Evolutionary conservation across 176 grass and related monocot genomes (phyloP).

Genomic region (Triticum turgidum): DNA sequence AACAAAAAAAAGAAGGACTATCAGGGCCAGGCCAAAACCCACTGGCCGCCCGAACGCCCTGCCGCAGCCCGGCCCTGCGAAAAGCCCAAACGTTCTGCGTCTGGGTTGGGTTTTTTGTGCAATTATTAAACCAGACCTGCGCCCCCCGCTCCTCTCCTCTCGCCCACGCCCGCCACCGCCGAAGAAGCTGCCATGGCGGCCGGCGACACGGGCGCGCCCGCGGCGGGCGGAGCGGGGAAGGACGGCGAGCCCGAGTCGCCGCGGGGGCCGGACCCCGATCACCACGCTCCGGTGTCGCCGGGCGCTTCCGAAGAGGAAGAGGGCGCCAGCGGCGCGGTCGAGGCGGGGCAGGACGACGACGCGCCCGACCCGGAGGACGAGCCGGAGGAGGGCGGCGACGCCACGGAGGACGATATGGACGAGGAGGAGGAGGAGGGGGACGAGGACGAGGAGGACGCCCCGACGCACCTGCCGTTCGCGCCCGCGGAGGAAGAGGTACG

Average conservation of each 20-base stretch:
- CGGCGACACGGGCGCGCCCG: not conserved
- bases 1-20: no score
- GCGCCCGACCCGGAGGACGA: not conserved
- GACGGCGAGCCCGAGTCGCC: not conserved
- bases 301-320: not conserved
- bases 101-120: not conserved
- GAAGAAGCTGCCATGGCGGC: not conserved
- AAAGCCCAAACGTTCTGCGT: not conserved
- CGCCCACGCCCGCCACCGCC: not conserved
- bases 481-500: slow-evolving; percentile 76
- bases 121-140: not conserved
- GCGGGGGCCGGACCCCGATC: not conserved
- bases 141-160: not conserved
- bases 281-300: not conserved
- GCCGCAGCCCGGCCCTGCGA: not conserved
- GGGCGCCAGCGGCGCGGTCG: not conserved
- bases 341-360: slow-evolving; percentile 23
- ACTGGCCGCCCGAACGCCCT: not conserved
- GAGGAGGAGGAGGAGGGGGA: not conserved
- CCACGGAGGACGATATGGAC: not conserved
- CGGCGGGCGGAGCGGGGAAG: not conserved
- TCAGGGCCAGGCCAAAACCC: not conserved
- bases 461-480: slow-evolving; percentile 76
- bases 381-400: not conserved
- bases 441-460: slow-evolving; percentile 43